phyloP scores from a whole-genome alignment of 805 yeast genomes.

The Jamesozyma jinghongensis region DNA sequence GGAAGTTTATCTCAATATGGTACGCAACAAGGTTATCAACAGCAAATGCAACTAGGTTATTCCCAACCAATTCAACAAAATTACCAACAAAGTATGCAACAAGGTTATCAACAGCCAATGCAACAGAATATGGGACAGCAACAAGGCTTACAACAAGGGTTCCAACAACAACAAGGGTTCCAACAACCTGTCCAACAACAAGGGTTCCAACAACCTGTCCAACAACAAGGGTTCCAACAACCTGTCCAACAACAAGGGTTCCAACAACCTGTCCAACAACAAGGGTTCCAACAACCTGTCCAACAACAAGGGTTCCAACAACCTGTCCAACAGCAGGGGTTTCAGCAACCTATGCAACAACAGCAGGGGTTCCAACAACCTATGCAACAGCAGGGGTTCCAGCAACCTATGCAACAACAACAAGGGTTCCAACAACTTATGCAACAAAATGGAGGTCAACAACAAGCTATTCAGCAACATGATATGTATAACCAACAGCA shows the following conservation, averaged over 20 bases:
- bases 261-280: too few relatives aligned
- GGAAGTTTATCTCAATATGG: neutral
- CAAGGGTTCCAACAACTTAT: conserved; percentile 4
- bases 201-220: conserved; percentile 3
- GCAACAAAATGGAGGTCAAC: conserved; percentile 6
- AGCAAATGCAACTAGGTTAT: conserved; percentile 1
- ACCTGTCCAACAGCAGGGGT: conserved; percentile 6
- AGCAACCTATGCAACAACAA: conserved; percentile 5
- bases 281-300: conserved; percentile 4
- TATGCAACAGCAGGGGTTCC: neutral
- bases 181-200: conserved; percentile 11
- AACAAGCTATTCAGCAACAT: conserved; percentile 5
- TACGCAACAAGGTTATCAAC: conserved; percentile 3
- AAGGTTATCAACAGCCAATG: conserved; percentile 6
- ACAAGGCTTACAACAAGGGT: conserved; percentile 6
- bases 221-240: conserved; percentile 7
- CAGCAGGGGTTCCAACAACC: neutral
- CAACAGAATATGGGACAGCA: conserved; percentile 5
- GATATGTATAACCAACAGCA: too few relatives aligned
- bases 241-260: conserved; percentile 3
- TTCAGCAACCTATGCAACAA: neutral
- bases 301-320: conserved; percentile 5
- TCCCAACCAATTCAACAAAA: conserved; percentile 7
- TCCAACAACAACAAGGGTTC: conserved; percentile 8
- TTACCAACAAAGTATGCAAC: conserved; percentile 1